phyloP scores from a whole-genome alignment of 208 protist genomes.

The Trypanosomatidae sp. region DNA sequence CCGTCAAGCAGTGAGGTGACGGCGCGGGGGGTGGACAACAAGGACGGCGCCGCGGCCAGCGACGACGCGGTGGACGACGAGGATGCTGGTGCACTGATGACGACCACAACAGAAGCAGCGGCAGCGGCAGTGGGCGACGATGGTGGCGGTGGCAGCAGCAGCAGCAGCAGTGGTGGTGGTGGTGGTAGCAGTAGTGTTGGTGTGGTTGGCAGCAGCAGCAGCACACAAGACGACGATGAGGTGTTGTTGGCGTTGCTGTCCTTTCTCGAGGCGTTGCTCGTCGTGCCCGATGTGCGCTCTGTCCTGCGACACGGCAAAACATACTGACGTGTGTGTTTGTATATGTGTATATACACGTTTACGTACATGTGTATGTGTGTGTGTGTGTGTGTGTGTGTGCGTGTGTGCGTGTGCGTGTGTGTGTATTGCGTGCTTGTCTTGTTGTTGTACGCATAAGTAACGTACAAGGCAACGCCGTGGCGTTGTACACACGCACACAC shows the following conservation, averaged over 20 bases:
- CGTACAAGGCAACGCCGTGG: no score
- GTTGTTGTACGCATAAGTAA: no score
- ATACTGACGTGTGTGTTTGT: conserved; percentile 6
- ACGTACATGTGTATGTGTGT: background rate
- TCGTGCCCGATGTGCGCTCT: conserved; percentile 72
- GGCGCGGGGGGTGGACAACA: background rate
- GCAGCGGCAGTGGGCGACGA: background rate
- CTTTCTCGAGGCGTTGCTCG: conserved; percentile 63
- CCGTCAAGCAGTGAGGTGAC: conserved; percentile 16
- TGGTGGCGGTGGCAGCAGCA: background rate
- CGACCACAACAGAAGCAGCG: background rate
- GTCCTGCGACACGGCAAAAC: conserved; percentile 56
- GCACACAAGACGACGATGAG: conserved; percentile 24
- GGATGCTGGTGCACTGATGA: background rate
- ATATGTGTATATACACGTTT: background rate
- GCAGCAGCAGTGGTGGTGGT: background rate
- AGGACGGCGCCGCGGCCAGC: background rate
- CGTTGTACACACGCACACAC: no score
- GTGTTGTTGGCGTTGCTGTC: conserved; percentile 57
- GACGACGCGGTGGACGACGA: background rate
- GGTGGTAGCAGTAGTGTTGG: background rate
- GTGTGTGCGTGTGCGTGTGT: background rate
- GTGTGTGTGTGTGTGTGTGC: background rate
- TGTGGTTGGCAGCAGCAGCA: background rate
- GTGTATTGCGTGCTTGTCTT: background rate